Evolutionary conservation across 345 rosid species (phyloP).

Genomic region (Lumnitzera racemosa): DNA sequence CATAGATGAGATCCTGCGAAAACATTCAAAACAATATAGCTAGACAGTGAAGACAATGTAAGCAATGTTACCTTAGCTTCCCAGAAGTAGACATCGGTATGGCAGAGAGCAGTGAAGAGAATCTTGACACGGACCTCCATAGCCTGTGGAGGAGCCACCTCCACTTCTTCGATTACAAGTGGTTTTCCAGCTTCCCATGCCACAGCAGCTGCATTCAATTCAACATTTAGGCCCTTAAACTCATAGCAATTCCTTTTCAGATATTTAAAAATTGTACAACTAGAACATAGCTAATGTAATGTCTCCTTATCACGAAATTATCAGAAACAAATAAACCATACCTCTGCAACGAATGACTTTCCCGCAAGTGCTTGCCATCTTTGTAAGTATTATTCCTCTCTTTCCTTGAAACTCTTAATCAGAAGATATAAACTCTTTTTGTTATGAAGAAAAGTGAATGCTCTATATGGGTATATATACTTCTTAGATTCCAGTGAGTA

Average conservation of each 20-base stretch:
- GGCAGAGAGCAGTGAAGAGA: slow-evolving; percentile 32
- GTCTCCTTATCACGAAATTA: too few relatives aligned
- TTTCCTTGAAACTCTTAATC: too few relatives aligned
- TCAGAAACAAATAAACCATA: neutral
- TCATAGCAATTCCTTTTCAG: neutral
- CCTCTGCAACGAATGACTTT: slow-evolving; percentile 36
- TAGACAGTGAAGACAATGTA: neutral
- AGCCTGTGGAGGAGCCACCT: slow-evolving; percentile 43
- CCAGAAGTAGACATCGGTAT: slow-evolving; percentile 46
- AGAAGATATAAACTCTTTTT: too few relatives aligned
- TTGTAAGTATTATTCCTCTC: neutral
- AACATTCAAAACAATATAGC: neutral
- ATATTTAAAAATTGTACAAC: too few relatives aligned
- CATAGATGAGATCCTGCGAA: neutral
- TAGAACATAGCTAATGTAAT: too few relatives aligned
- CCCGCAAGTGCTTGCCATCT: slow-evolving; percentile 21
- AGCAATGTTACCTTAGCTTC: slow-evolving; percentile 30
- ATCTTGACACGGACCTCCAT: slow-evolving; percentile 36
- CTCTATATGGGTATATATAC: too few relatives aligned
- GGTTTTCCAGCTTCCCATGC: slow-evolving; percentile 60
- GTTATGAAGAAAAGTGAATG: too few relatives aligned
- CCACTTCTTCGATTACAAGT: slow-evolving; percentile 40
- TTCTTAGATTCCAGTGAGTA: too few relatives aligned
- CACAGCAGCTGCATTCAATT: slow-evolving; percentile 28
- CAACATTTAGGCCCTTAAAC: neutral